Percentiles rank a stretch among this genome's conserved stretches.
Evolutionary conservation across 495 filamentous ascomycete genomes (phyloP).

Genomic region (Talaromyces trachyspermus): DNA sequence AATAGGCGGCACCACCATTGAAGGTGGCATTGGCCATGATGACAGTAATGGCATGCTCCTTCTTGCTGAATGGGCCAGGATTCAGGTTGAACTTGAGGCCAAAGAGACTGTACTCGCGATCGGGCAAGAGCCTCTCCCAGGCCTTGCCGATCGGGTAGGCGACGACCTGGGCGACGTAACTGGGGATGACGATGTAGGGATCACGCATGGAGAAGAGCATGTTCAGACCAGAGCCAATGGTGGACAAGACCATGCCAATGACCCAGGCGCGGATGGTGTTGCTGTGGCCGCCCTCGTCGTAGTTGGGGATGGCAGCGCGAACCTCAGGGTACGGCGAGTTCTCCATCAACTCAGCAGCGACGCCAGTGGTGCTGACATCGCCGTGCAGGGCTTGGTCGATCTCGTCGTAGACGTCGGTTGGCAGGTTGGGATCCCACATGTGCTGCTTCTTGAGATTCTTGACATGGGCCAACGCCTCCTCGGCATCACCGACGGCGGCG

Average conservation of each 20-base stretch:
- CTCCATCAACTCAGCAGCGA: slow-evolving; percentile 53
- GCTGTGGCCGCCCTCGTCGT: slow-evolving; percentile 56
- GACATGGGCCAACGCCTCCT: slow-evolving; percentile 32
- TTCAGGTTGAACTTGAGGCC: slow-evolving; percentile 53
- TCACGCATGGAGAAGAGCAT: slow-evolving; percentile 63
- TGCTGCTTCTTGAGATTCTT: slow-evolving; percentile 50
- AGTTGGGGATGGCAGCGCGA: slow-evolving; percentile 34
- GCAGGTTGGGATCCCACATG: slow-evolving; percentile 63
- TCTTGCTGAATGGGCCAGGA: slow-evolving; percentile 67
- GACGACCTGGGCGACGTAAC: slow-evolving; percentile 63
- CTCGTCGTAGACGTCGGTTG: slow-evolving; percentile 52
- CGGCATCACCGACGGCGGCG: slow-evolving; percentile 35
- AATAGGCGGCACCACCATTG: slow-evolving; percentile 51
- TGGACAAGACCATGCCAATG: slow-evolving; percentile 59
- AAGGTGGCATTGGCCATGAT: slow-evolving; percentile 56
- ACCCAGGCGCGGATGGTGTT: slow-evolving; percentile 69
- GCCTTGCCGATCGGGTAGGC: slow-evolving; percentile 60
- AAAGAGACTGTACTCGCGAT: slow-evolving; percentile 43
- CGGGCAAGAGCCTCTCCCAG: slow-evolving; percentile 47
- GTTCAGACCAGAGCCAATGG: slow-evolving; percentile 61
- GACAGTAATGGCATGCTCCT: slow-evolving; percentile 68
- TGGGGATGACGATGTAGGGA: slow-evolving; percentile 58
- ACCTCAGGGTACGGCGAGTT: slow-evolving; percentile 66
- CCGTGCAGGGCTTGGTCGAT: slow-evolving; percentile 53
- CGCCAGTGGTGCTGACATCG: slow-evolving; percentile 43